Evolutionary conservation across 768 basidiomycete genomes (phyloP).

Genomic region (Cystofilobasidium capitatum): DNA sequence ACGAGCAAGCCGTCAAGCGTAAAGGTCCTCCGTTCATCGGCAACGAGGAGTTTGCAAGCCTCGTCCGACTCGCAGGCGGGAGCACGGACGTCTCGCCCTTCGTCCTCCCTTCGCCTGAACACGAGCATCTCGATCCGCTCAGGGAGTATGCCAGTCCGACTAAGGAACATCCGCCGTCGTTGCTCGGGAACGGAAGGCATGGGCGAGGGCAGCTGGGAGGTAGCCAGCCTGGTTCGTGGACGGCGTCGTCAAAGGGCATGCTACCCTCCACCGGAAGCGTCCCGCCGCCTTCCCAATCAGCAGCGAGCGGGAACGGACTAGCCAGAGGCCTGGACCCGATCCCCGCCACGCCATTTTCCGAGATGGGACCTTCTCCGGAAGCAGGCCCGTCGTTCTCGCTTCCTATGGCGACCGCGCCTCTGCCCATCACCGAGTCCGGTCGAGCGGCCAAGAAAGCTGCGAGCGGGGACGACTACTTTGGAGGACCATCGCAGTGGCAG

Average conservation of each 20-base stretch:
- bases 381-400: conserved; percentile 5
- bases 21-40: conserved; percentile 22
- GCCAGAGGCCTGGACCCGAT: conserved; percentile 4
- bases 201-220: neutral
- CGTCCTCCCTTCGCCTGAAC: conserved; percentile 78
- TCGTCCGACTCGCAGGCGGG: conserved; percentile 76
- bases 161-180: neutral
- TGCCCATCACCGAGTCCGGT: conserved; percentile 11
- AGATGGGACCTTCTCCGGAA: conserved; percentile 1
- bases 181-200: conserved; percentile 27
- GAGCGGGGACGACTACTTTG: conserved; percentile 23
- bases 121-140: conserved; percentile 85
- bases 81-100: conserved; percentile 75
- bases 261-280: conserved; percentile 3
- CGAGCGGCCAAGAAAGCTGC: neutral
- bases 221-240: conserved; percentile 8
- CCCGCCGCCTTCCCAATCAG: neutral
- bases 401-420: conserved; percentile 21
- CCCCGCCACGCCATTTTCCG: conserved; percentile 15
- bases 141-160: conserved; percentile 36
- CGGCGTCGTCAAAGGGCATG: conserved; percentile 10
- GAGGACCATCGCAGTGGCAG: neutral
- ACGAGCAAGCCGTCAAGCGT: neutral
- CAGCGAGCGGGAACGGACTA: neutral
- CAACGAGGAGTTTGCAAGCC: conserved; percentile 48